A percentile compares a stretch with the other conserved stretches of the same genome.
Evolutionary conservation across 2,329 filamentous ascomycete genomes (phyloP).

Genomic region (Ophidiomyces ophidiicola): DNA sequence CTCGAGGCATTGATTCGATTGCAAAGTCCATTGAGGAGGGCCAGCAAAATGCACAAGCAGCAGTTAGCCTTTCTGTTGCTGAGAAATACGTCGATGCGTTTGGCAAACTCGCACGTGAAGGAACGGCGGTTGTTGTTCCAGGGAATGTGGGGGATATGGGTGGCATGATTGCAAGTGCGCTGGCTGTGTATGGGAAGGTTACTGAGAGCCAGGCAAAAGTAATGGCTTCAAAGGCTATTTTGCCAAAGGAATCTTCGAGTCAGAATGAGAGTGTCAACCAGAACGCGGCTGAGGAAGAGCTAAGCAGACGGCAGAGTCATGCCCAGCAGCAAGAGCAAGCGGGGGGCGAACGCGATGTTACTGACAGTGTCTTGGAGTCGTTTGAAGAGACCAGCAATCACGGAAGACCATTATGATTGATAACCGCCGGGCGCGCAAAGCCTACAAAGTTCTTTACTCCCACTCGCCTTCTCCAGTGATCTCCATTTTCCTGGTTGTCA

Average conservation of each 20-base stretch:
- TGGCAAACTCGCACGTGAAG: constrained; percentile 80
- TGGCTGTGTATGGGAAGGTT: constrained; percentile 92
- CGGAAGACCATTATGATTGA: constrained; percentile 18
- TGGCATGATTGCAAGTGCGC: constrained; percentile 89
- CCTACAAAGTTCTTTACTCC: not conserved
- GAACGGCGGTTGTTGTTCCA: constrained; percentile 87
- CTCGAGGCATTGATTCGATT: constrained; percentile 76
- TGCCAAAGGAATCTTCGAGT: constrained; percentile 18
- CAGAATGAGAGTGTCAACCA: too few species aligned
- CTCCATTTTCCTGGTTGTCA: not conserved
- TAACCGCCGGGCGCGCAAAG: too few species aligned
- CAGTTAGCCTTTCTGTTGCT: constrained; percentile 75
- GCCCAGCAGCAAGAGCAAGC: constrained; percentile 12
- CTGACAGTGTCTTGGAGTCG: constrained; percentile 38
- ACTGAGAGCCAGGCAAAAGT: constrained; percentile 63
- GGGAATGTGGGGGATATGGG: constrained; percentile 95
- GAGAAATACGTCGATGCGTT: constrained; percentile 99
- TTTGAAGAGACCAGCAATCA: constrained; percentile 35
- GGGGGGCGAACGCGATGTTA: constrained; percentile 29
- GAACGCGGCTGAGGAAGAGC: constrained; percentile 11
- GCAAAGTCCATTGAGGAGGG: constrained; percentile 63
- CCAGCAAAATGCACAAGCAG: constrained; percentile 62
- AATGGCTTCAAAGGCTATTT: constrained; percentile 36
- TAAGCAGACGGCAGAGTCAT: constrained; percentile 8
- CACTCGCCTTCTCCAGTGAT: constrained; percentile 4